Base-by-base conservation (phyloP, 139 green algal species). In the Asterochloris erici region DNA sequence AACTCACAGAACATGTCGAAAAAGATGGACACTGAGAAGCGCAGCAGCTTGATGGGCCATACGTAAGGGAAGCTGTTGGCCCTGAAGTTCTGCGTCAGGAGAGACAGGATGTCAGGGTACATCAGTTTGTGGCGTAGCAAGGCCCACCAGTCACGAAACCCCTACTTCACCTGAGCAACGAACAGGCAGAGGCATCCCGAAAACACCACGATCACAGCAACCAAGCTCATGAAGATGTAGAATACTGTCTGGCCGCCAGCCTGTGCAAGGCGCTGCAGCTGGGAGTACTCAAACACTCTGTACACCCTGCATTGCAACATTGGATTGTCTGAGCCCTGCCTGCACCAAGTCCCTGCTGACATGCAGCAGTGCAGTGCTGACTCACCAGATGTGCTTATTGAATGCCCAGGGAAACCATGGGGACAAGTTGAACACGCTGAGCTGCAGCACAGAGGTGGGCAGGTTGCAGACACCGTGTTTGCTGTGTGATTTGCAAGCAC, bases 41-140 rank as follows among this genome's bases (percentile, higher is more conserved):
- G 68, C 10, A 80, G 76, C 38, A 80, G 23, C 24, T 80, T 80
- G n/a, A 80, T 80, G 11, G 76, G 76, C 76, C 76, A 80, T n/a
- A 80, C 69, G 47, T 80, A 80, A 38, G 76, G 76, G 24, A 80
- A 80, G 76, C 68, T 80, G 76, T 80, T 80, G 29, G 76, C 68
- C 61, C 38, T 80, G 61, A 80, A 80, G 24, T 80, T 80, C 60
- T 80, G 38, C 38, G 6, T 2, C 38, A 54, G 38, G 38, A 54
- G 38, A 6, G 38, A 54, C 38, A 54, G 6, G 38, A 10, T 54
- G 38, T 54, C 38, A 54, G 38, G 6, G 6, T 54, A 6, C 38
- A 54, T 2, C 38, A 54, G 2, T 54, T 54, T 54, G 4, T 54
- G 38, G 38, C 38, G 2, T 54, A 6, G 6, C 6, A 54, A 54